Evolutionary conservation across 139 green algal genomes (phyloP).

Genomic region (Chlamydomonas sphaeroides): DNA sequence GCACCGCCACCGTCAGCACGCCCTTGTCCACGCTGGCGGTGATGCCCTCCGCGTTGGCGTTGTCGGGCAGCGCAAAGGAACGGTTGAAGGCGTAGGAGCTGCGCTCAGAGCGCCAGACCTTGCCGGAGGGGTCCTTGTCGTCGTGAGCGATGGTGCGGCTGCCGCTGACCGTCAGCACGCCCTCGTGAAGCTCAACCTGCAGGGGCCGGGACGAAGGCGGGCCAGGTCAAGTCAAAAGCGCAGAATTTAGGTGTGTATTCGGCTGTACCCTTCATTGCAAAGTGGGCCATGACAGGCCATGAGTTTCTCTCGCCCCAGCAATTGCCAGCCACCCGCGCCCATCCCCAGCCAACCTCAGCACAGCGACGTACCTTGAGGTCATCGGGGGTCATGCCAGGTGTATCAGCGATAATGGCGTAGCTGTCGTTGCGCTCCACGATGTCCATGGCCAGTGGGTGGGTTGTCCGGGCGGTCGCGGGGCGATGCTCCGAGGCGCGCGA

Average conservation of each 20-base stretch:
- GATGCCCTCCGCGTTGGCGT: slow-evolving; percentile 42
- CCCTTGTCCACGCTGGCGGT: slow-evolving; percentile 49
- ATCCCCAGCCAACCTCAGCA: too few relatives aligned
- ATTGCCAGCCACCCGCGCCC: too few relatives aligned
- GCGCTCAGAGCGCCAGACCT: slow-evolving; percentile 51
- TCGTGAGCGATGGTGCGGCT: slow-evolving; percentile 30
- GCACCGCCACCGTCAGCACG: slow-evolving; percentile 49
- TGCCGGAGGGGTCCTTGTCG: slow-evolving; percentile 35
- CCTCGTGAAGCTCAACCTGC: slow-evolving; percentile 8
- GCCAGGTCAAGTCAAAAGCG: too few relatives aligned
- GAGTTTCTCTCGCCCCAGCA: too few relatives aligned
- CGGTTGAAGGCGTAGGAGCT: slow-evolving; percentile 38
- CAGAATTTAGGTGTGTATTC: too few relatives aligned
- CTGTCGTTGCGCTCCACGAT: neutral
- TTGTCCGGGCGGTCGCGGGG: too few relatives aligned
- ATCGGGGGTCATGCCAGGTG: slow-evolving; percentile 26
- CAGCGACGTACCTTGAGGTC: slow-evolving; percentile 38
- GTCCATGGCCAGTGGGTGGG: neutral
- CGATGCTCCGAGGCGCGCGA: too few relatives aligned
- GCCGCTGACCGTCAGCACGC: slow-evolving; percentile 21
- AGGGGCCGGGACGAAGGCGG: too few relatives aligned
- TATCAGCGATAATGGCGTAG: slow-evolving; percentile 7
- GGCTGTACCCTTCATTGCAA: too few relatives aligned
- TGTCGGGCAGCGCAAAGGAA: slow-evolving; percentile 55
- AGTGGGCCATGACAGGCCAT: too few relatives aligned